phyloP scores from a whole-genome alignment of 371 early-diverging fungal genomes.

The Entomophthora muscae region DNA sequence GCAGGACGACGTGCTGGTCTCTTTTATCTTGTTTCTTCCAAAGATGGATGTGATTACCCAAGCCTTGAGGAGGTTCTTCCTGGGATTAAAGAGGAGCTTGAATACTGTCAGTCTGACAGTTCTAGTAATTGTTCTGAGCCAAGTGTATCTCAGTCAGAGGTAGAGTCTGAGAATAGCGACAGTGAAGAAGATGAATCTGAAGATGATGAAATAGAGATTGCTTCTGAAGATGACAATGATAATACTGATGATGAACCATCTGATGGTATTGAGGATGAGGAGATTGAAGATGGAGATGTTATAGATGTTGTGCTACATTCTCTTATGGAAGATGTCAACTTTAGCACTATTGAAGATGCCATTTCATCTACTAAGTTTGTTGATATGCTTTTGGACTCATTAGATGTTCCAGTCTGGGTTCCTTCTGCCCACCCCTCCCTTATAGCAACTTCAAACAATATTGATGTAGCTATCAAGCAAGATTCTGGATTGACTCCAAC shows the following conservation, averaged over 20 bases:
- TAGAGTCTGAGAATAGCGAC: too few species aligned
- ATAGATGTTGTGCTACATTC: slow-evolving; percentile 41
- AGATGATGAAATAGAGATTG: neutral
- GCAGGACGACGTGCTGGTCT: slow-evolving; percentile 4
- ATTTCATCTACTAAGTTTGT: slow-evolving; percentile 35
- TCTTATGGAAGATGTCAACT: slow-evolving; percentile 46
- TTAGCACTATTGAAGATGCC: slow-evolving; percentile 50
- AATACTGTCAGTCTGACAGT: neutral
- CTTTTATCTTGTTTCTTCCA: neutral
- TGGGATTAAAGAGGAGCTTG: neutral
- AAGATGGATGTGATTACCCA: neutral
- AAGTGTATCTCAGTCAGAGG: neutral
- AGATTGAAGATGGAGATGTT: slow-evolving; percentile 15
- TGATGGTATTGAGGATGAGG: slow-evolving; percentile 5
- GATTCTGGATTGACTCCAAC: neutral
- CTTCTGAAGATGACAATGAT: slow-evolving; percentile 1
- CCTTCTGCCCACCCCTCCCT: neutral
- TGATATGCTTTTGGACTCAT: neutral
- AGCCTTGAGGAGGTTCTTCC: neutral
- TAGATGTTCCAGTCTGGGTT: neutral
- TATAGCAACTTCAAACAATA: neutral
- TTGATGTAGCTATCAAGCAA: neutral
- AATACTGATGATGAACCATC: neutral
- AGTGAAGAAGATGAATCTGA: neutral
- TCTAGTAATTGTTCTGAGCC: neutral